Base-by-base conservation (phyloP, 78 protist species). In the Anaeramoeba ignava region DNA sequence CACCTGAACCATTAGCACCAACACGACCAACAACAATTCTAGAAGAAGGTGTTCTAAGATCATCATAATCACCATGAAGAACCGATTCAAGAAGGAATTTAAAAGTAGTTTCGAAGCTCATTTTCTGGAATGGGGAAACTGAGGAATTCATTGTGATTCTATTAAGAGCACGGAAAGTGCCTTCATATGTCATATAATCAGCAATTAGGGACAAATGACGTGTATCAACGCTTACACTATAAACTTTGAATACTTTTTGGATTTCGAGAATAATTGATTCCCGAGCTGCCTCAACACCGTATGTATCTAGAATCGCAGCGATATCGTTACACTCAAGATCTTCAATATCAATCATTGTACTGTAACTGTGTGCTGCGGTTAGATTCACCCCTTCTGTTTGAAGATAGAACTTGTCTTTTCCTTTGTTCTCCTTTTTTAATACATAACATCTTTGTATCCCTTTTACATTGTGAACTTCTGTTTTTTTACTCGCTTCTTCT, bases 171-270 rank as follows among this genome's bases (percentile, higher is more conserved):
- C 39, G 23, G 81, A 84, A 91, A 0, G 39, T 88, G 17, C 96
- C 96, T 78, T 80, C 85, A 37, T 33, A 68, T 36, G 90, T 88
- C 84, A 97, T 95, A 78, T 89, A 92, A 89, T 97, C 99, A n/a
- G 95, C 98, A 3, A 96, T 80, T 34, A 97, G 85, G 0, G 90
- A 78, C 39, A 97, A 90, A 83, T 97, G 99, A 68, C 98, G 91
- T 3, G 33, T 80, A 68, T 96, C 95, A n/a, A 97, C 99, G 36
- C 54, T 36, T 39, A 97, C 96, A 79, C 99, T 98, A 90, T 97
- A 97, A 33, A 86, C 96, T 34, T 87, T 82, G 84, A 94, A 97
- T 17, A 97, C 98, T 31, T 38, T n/a, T 3, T 67, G 31, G 38
- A 97, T 79, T 81, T 96, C 98, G 68, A 82, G 38, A 73, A 88